These are phyloP conservation scores for Ophiorrhiza pumila DNA, from an alignment of 257 asterid genomes.

Conservation along the genomic window DNA sequence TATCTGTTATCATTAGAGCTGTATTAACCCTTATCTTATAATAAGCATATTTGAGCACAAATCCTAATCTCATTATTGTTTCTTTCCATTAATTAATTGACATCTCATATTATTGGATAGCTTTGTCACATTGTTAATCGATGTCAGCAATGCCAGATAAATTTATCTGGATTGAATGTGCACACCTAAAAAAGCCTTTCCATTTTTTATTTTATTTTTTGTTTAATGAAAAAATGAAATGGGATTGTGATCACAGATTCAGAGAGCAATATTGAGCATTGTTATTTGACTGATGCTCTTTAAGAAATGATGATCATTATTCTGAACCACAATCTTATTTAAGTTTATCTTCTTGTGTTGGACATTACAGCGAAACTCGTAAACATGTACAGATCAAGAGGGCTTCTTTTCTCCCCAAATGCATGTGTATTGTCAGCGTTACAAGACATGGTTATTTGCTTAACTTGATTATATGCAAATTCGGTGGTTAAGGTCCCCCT, in stretches of 20 bases:
- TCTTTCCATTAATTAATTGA: background rate
- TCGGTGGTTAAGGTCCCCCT: background rate
- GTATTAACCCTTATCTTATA: background rate
- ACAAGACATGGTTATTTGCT: no score
- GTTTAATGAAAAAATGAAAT: no score
- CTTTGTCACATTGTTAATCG: background rate
- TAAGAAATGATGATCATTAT: conserved; percentile 4
- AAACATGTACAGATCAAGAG: background rate
- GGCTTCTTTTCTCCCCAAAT: background rate
- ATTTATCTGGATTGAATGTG: background rate
- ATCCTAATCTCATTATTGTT: background rate
- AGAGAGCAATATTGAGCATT: no score
- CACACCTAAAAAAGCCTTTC: background rate
- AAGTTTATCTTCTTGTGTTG: background rate
- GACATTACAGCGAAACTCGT: background rate
- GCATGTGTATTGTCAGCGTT: background rate
- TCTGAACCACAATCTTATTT: background rate
- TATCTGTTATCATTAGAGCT: background rate
- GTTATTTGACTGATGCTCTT: background rate
- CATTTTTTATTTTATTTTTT: no score
- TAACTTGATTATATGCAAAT: background rate
- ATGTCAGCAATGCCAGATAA: conserved; percentile 5
- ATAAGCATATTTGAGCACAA: background rate
- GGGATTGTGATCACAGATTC: background rate
- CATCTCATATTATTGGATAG: background rate